phyloP scores from a whole-genome alignment of 805 yeast genomes.

The Brettanomyces nanus region DNA sequence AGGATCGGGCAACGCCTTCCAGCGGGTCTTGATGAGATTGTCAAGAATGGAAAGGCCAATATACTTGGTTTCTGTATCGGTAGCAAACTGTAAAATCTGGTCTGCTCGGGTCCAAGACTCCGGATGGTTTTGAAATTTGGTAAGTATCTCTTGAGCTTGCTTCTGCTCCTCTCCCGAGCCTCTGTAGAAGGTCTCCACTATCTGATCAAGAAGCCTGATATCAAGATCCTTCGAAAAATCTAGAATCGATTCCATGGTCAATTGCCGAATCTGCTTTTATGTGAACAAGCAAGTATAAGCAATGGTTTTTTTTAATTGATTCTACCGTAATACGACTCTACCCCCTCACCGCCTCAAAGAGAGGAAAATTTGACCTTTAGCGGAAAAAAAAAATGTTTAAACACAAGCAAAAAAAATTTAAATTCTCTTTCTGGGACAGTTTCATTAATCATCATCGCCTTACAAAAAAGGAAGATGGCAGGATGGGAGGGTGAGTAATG shows the following conservation, averaged over 20 bases:
- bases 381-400: too few species aligned
- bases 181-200: slow-evolving; percentile 76
- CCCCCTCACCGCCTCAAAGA: too few species aligned
- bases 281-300: too few species aligned
- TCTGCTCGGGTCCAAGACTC: slow-evolving; percentile 96
- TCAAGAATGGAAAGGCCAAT: slow-evolving; percentile 87
- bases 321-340: too few species aligned
- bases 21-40: slow-evolving; percentile 79
- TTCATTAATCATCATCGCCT: too few species aligned
- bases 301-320: too few species aligned
- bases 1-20: slow-evolving; percentile 87
- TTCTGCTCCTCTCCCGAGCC: slow-evolving; percentile 72
- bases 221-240: slow-evolving; percentile 84
- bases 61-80: slow-evolving; percentile 82
- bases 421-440: too few species aligned
- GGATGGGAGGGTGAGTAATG: too few species aligned
- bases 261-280: too few species aligned
- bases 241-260: slow-evolving; percentile 88
- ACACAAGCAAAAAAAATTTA: too few species aligned
- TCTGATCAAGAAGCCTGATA: slow-evolving; percentile 67
- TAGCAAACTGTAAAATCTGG: slow-evolving; percentile 69
- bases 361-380: too few species aligned
- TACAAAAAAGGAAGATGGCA: too few species aligned
- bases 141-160: slow-evolving; percentile 62
- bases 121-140: slow-evolving; percentile 85